Evolutionary conservation across 2,329 filamentous ascomycete genomes (phyloP).

Genomic region (Tolypocladium paradoxum): DNA sequence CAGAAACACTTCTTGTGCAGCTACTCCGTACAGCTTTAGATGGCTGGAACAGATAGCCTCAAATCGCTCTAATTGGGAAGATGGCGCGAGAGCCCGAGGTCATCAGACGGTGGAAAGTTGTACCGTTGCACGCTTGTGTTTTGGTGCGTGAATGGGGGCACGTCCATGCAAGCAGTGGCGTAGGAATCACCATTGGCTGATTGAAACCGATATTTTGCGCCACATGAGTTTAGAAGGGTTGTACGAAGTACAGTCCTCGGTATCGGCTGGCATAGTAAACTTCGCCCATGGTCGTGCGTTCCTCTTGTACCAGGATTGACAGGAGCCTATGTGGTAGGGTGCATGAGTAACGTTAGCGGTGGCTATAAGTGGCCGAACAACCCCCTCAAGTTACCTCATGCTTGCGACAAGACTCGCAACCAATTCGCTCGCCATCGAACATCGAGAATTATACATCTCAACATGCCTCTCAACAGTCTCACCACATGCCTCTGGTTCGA

Average conservation of each 20-base stretch:
- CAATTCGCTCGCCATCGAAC: background rate
- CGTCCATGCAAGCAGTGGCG: background rate
- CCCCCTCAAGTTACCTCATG: background rate
- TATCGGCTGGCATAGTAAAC: background rate
- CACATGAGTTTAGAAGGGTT: background rate
- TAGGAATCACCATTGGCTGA: background rate
- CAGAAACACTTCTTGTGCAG: too few species aligned
- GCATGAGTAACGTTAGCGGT: background rate
- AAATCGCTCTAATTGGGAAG: background rate
- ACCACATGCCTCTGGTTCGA: constrained; percentile 31
- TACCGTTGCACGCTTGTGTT: background rate
- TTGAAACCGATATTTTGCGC: background rate
- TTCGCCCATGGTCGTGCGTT: background rate
- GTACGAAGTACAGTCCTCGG: background rate
- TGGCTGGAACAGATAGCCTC: background rate
- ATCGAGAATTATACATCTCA: background rate
- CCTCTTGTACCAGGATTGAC: background rate
- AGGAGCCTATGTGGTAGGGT: background rate
- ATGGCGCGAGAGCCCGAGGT: too few species aligned
- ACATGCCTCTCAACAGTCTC: constrained; percentile 3
- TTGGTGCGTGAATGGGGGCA: background rate
- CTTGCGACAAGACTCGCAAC: background rate
- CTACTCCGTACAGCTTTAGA: too few species aligned
- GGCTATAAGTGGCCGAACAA: background rate
- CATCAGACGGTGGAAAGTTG: background rate